These are phyloP conservation scores for Alternaria brassicicola DNA, from an alignment of 2,329 filamentous ascomycete species.

Conservation along the genomic window DNA sequence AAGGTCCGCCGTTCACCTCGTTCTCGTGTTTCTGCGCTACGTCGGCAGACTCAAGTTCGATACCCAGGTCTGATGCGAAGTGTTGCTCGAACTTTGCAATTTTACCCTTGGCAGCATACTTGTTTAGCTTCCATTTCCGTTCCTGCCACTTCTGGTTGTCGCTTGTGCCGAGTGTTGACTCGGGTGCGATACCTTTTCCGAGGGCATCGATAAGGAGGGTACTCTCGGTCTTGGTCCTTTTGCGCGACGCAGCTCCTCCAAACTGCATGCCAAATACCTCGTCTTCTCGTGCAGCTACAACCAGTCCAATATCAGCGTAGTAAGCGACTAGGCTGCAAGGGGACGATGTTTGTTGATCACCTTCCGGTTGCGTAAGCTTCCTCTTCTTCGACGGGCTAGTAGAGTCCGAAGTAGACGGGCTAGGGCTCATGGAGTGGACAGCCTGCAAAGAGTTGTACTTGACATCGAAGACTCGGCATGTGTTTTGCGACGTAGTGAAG, in stretches of 20 bases:
- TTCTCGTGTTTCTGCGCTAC: constrained; percentile 24
- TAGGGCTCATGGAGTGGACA: constrained; percentile 43
- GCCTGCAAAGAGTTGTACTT: constrained; percentile 64
- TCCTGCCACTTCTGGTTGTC: constrained; percentile 38
- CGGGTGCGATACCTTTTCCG: constrained; percentile 62
- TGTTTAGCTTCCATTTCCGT: constrained; percentile 45
- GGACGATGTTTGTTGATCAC: constrained; percentile 55
- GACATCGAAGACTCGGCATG: constrained; percentile 67
- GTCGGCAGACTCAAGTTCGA: constrained; percentile 37
- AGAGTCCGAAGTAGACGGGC: constrained; percentile 18
- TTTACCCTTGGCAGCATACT: constrained; percentile 44
- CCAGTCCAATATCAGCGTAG: constrained; percentile 69
- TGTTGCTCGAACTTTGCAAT: constrained; percentile 51
- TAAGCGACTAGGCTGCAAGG: constrained; percentile 51
- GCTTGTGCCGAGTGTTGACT: not conserved
- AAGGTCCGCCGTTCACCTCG: constrained; percentile 24
- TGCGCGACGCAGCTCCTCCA: constrained; percentile 39
- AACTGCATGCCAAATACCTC: constrained; percentile 70
- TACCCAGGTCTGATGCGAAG: constrained; percentile 48
- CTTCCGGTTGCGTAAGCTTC: constrained; percentile 35
- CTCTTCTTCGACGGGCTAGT: constrained; percentile 47
- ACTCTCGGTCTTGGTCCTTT: constrained; percentile 45
- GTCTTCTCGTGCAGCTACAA: constrained; percentile 67
- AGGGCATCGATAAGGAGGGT: constrained; percentile 76
- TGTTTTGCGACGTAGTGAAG: constrained; percentile 63